A percentile compares a stretch with the other conserved stretches of the same genome.
Evolutionary conservation across 148 eudicot genomes (phyloP).

Genomic region (Oxyria digyna): DNA sequence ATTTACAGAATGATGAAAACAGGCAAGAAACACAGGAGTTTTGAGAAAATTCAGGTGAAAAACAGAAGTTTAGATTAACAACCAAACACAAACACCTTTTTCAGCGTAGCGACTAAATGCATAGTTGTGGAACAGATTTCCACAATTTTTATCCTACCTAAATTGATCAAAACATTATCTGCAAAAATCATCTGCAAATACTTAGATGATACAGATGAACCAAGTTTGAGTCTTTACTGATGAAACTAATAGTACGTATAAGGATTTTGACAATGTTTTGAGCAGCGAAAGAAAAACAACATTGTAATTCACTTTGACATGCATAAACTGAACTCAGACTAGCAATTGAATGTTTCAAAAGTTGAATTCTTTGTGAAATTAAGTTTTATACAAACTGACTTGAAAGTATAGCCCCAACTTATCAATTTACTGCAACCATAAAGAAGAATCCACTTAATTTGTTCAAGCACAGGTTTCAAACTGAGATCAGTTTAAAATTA

Average conservation of each 20-base stretch:
- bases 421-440: background rate
- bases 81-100: too few relatives aligned
- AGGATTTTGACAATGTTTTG: background rate
- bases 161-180: background rate
- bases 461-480: background rate
- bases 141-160: background rate
- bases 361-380: background rate
- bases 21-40: background rate
- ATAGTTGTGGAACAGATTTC: background rate
- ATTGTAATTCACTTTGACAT: background rate
- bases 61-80: background rate
- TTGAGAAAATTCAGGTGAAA: background rate
- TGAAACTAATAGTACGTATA: background rate
- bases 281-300: background rate
- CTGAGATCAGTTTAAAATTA: background rate
- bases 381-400: background rate
- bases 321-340: background rate
- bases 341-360: background rate
- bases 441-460: background rate
- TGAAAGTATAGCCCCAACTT: background rate
- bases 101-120: too few relatives aligned
- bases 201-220: background rate
- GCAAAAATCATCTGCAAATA: too few relatives aligned
- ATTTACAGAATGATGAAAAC: background rate
- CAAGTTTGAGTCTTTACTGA: background rate